These are phyloP conservation scores for Penicillium arizonense DNA, from an alignment of 495 filamentous ascomycete species.

Conservation along the genomic window DNA sequence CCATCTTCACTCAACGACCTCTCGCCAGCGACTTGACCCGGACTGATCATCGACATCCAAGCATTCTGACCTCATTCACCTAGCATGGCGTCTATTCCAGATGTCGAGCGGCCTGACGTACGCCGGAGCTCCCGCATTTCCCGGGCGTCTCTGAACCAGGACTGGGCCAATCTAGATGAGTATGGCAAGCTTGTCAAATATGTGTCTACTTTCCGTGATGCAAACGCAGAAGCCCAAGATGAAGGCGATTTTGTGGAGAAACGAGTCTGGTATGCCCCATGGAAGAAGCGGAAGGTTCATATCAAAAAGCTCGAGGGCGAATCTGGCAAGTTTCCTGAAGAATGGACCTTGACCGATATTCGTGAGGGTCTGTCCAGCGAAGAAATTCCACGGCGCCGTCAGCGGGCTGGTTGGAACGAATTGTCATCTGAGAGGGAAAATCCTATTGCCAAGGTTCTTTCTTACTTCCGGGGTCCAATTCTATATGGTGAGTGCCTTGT, in stretches of 20 bases:
- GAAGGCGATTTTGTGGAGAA: conserved; percentile 32
- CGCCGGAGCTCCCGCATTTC: conserved; percentile 36
- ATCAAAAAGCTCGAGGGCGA: conserved; percentile 31
- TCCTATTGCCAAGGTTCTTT: conserved; percentile 66
- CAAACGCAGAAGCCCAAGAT: conserved; percentile 25
- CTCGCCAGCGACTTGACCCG: no score
- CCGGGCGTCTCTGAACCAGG: conserved; percentile 38
- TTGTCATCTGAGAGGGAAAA: conserved; percentile 72
- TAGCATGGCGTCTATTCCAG: conserved; percentile 17
- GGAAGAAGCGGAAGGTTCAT: conserved; percentile 56
- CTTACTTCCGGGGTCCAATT: conserved; percentile 77
- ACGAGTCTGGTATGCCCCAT: conserved; percentile 52
- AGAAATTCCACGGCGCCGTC: conserved; percentile 59
- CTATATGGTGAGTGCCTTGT: conserved; percentile 62
- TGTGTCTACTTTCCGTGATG: conserved; percentile 61
- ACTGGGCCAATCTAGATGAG: conserved; percentile 43
- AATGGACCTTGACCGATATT: conserved; percentile 73
- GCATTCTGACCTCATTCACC: background rate
- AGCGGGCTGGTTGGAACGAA: conserved; percentile 68
- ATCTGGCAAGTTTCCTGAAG: conserved; percentile 54
- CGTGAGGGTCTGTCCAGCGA: conserved; percentile 52
- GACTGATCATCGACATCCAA: no score
- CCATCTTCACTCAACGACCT: no score
- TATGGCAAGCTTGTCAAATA: conserved; percentile 61
- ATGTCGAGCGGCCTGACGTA: conserved; percentile 17